Evolutionary conservation across 1,284 basidiomycete genomes (phyloP).

Genomic region (Ustilago loliicola): DNA sequence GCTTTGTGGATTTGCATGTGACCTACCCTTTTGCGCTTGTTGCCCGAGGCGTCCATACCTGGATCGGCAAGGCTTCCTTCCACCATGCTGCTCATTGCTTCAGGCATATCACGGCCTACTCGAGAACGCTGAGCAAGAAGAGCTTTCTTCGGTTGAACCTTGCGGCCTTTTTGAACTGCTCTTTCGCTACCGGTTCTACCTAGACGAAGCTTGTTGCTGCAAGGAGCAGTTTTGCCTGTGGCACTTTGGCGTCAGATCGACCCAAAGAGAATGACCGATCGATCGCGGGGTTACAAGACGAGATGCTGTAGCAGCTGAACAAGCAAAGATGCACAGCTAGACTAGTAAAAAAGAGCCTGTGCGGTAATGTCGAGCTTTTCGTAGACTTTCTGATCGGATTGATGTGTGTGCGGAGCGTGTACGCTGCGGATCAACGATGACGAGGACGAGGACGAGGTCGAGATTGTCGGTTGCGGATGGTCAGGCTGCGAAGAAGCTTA

Average conservation of each 20-base stretch:
- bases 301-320: no score
- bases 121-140: neutral
- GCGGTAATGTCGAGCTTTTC: no score
- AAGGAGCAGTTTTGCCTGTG: neutral
- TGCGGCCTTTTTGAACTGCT: neutral
- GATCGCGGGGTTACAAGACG: neutral
- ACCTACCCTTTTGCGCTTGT: constrained; percentile 51
- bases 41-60: constrained; percentile 30
- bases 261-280: neutral
- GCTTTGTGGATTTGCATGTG: neutral
- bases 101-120: constrained; percentile 20
- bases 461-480: neutral
- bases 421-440: neutral
- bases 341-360: no score
- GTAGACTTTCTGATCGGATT: neutral
- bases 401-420: neutral
- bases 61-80: constrained; percentile 20
- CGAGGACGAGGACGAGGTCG: neutral
- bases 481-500: neutral
- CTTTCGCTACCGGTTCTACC: no score
- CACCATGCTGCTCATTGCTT: constrained; percentile 31
- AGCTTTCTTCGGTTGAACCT: neutral
- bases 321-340: neutral
- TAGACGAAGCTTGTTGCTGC: neutral
- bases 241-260: neutral